Evolutionary conservation across 2,329 filamentous ascomycete species (phyloP).

Genomic region (Aureobasidium sp.): DNA sequence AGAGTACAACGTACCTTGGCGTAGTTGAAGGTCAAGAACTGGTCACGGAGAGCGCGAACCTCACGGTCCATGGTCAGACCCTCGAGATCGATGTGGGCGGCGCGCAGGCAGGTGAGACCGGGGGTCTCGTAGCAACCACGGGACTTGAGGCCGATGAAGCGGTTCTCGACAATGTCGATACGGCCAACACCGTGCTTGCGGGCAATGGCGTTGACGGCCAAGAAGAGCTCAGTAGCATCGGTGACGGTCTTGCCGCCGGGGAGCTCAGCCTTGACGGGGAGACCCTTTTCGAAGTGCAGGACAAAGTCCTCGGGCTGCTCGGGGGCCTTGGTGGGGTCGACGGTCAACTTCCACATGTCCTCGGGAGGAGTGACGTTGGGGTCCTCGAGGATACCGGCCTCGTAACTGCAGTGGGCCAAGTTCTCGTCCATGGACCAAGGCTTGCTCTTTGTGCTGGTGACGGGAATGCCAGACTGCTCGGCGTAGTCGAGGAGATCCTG

Average conservation of each 20-base stretch:
- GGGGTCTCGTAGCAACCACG: slow-evolving; percentile 74
- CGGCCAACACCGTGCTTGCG: slow-evolving; percentile 67
- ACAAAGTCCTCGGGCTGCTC: slow-evolving; percentile 65
- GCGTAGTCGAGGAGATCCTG: slow-evolving; percentile 69
- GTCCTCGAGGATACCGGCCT: slow-evolving; percentile 68
- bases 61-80: slow-evolving; percentile 62
- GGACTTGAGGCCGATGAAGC: slow-evolving; percentile 72
- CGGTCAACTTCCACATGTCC: slow-evolving; percentile 73
- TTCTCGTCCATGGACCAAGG: slow-evolving; percentile 66
- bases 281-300: slow-evolving; percentile 64
- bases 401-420: slow-evolving; percentile 70
- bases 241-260: slow-evolving; percentile 55
- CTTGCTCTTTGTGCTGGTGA: slow-evolving; percentile 65
- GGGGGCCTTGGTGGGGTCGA: slow-evolving; percentile 61
- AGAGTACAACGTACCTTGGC: slow-evolving; percentile 37
- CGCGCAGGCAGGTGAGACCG: slow-evolving; percentile 49
- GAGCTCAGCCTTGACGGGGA: slow-evolving; percentile 61
- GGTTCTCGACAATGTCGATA: slow-evolving; percentile 77
- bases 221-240: slow-evolving; percentile 65
- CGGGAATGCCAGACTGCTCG: slow-evolving; percentile 58
- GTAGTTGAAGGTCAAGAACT: slow-evolving; percentile 61
- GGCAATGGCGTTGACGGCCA: slow-evolving; percentile 63
- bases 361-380: slow-evolving; percentile 58
- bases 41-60: slow-evolving; percentile 62
- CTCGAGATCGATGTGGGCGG: slow-evolving; percentile 56